Base-by-base conservation (phyloP, 768 basidiomycete species). In the Galerina marginata region DNA sequence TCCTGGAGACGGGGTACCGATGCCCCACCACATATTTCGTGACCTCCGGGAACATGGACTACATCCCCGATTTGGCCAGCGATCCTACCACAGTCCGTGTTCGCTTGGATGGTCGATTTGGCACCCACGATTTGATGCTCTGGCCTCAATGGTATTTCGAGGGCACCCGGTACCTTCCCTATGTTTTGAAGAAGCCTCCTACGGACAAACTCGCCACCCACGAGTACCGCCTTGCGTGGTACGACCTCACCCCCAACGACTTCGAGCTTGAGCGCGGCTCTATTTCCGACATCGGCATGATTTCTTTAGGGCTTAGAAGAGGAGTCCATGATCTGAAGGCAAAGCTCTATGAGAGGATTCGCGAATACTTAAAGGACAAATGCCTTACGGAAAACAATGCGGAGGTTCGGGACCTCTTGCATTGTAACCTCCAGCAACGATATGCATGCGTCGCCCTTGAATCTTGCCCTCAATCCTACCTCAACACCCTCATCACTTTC, bases 121-220 rank as follows among this genome's bases (percentile, higher is more conserved):
- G 39, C 12, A 23, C 20, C 4, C 33, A 38, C 33, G 62, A 63
- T 33, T 63, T 63, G 25, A 48, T 51, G 3, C 16, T 59, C 10
- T 59, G 25, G n/a, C 57, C 61, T 16, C 61, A 63, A 23, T 63
- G 52, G 57, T 59, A 38, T 14, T 54, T 54, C 20, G 56, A 58
- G 4, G 47, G 51, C 36, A 55, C 53, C 7, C 40, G 44, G 14
- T 59, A 63, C 37, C 56, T 59, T 11, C 44, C 61, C 14, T 59
- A 29, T 26, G 45, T 63, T 11, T n/a, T 39, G 12, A 56, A 20
- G 37, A 38, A 43, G 5, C 60, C 60, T 12, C 12, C 36, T 5
- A 36, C 14, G 0, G 54, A 55, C 5, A 38, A 49, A 16, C 23
- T 56, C 9, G 6, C 33, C 14, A 43, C 38, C 4, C 58, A 56